Percentiles rank a stretch among this genome's conserved stretches.
These are phyloP conservation scores for Lepidium didymum DNA, from an alignment of 345 rosid genomes.

Conservation along the genomic window DNA sequence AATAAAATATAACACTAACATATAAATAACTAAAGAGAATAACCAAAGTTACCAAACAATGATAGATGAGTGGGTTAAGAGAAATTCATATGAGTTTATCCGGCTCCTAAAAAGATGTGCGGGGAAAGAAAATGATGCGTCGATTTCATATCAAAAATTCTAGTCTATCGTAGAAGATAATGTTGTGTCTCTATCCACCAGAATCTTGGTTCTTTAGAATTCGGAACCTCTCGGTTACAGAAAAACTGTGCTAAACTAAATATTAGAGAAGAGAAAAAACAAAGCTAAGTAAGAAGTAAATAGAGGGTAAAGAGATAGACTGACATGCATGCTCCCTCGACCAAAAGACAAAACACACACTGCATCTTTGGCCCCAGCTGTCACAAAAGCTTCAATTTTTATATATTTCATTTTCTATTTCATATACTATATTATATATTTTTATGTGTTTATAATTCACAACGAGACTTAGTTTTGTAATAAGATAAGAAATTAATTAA, in stretches of 20 bases:
- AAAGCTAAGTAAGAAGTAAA: slow-evolving; percentile 1
- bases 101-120: too few relatives aligned
- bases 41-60: too few relatives aligned
- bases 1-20: background rate
- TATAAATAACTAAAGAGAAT: background rate
- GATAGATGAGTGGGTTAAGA: too few relatives aligned
- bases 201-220: too few relatives aligned
- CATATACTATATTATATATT: background rate
- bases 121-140: too few relatives aligned
- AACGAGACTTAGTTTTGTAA: background rate
- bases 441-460: too few relatives aligned
- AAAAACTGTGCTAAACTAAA: background rate
- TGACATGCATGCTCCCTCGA: slow-evolving; percentile 36
- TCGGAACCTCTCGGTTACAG: too few relatives aligned
- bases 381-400: slow-evolving; percentile 5
- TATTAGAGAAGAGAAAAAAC: background rate
- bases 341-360: slow-evolving; percentile 33
- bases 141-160: too few relatives aligned
- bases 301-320: slow-evolving; percentile 20
- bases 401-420: background rate
- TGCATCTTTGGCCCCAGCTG: slow-evolving; percentile 29
- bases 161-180: too few relatives aligned
- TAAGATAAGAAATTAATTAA: background rate
- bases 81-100: too few relatives aligned
- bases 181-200: too few relatives aligned